Base-by-base conservation (phyloP, 2,329 filamentous ascomycete species). In the Aspergillus unguis region DNA sequence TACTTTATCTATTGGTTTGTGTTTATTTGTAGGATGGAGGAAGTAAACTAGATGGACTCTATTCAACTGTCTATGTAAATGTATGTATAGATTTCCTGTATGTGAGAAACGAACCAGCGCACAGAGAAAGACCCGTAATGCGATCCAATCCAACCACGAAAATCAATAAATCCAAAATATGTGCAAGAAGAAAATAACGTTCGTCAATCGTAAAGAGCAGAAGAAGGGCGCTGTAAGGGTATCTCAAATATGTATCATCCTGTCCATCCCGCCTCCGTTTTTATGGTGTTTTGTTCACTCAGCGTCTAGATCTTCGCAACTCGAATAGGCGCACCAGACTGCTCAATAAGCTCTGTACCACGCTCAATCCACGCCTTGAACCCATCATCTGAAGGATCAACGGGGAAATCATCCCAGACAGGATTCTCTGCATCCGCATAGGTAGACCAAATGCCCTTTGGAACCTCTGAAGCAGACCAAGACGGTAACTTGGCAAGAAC, bases 371-470 rank as follows among this genome's bases (percentile, higher is more conserved):
- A 77, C 8, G 38, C 37, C 17, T 68, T 52, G 59, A 75, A 77
- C 29, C 74, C 75, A 0, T 65, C 63, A 27, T 70, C 60, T 4
- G 67, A 70, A 11, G 74, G 63, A 44, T 71, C 65, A 2, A 64
- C 59, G 1, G 75, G 75, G 53, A 75, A 75, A 44, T 75, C 71
- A 45, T 76, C 73, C 70, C 69, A 75, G 3, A 77, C 60, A 5
- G 66, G 52, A 36, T 65, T 65, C 48, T 69, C 65, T 5, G 72
- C 67, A 58, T 75, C 73, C 5, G 73, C 69, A 53, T 76, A 76
- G 4, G 62, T 67, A 7, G 71, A 75, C 65, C 65, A 72, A 7
- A 70, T 63, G 5, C 71, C 73, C 54, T 73, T 71, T 26, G 71
- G 67, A 10, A 68, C 66, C 48, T 70, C 66, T 4, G 65, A 54